These are phyloP conservation scores for Phytopythium boreale DNA, from an alignment of 352 stramenopile genomes.

Conservation along the genomic window DNA sequence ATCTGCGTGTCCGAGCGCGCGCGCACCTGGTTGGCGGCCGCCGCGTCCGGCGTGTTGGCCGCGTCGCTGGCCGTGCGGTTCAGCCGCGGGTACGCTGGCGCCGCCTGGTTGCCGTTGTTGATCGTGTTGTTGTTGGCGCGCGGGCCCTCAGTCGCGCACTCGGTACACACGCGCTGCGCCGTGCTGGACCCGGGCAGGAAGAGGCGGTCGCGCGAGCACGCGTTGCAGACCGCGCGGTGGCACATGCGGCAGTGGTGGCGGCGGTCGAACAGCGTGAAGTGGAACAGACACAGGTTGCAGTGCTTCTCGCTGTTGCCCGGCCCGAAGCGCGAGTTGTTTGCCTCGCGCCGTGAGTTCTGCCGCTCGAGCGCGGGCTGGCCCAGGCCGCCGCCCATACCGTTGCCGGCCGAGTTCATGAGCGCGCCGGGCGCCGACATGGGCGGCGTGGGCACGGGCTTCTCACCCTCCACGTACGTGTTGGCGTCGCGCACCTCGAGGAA, in stretches of 20 bases:
- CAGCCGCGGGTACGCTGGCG: conserved; percentile 37
- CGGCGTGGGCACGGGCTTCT: conserved; percentile 64
- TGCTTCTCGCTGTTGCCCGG: conserved; percentile 81
- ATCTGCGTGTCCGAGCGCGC: conserved; percentile 75
- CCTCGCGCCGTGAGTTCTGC: conserved; percentile 52
- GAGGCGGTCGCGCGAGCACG: conserved; percentile 80
- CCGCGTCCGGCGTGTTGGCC: conserved; percentile 30
- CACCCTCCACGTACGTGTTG: conserved; percentile 71
- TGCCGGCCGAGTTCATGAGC: conserved; percentile 17
- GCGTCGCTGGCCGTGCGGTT: conserved; percentile 64
- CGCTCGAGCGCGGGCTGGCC: conserved; percentile 41
- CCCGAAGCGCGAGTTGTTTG: conserved; percentile 55
- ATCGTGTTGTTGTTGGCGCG: conserved; percentile 37
- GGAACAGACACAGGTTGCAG: conserved; percentile 88
- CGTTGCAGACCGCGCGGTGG: conserved; percentile 84
- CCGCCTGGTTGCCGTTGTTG: conserved; percentile 8
- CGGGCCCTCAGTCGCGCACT: conserved; percentile 82
- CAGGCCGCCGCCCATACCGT: not conserved
- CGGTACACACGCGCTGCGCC: conserved; percentile 85
- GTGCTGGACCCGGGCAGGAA: conserved; percentile 83
- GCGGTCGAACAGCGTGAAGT: conserved; percentile 89
- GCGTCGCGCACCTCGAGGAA: conserved; percentile 80
- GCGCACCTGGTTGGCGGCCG: conserved; percentile 28
- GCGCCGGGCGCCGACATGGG: conserved; percentile 44
- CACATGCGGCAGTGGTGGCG: conserved; percentile 90